Base-by-base conservation (phyloP, 805 yeast species). In the Candida qinlingensis region DNA sequence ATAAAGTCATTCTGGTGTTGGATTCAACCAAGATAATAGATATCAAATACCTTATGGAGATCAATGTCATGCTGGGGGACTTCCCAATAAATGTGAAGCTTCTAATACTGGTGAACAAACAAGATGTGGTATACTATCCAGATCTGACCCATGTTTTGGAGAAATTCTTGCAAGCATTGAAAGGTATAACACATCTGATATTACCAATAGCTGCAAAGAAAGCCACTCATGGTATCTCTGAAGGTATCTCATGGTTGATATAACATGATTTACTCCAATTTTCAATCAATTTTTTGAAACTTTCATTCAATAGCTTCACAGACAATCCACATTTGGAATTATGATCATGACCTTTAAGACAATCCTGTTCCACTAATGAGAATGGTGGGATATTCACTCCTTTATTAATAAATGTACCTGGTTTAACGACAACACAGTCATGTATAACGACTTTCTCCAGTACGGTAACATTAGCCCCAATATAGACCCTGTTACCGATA, bases 361-460 rank as follows among this genome's bases (percentile, higher is more conserved):
- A 42, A 25, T 28, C 13, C 19, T 41, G 42, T 7, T 26, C 29
- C 11, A 78, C 82, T 30, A 69, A 62, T 36, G 77, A 69, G 52
- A 71, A 79, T 0, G 83, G 79, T 3, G 85, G 81, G n/a, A 79
- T 66, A 27, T 74, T 71, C 49, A 61, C 61, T 12, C 65, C 67
- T 3, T 69, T 63, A 0, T 81, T 80, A 3, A 80, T 53, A 3
- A 54, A 50, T 0, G 76, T 67, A 11, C 70, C 71, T 44, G 68
- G 63, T 26, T 70, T 68, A 4, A 80, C 65, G 3, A 76, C 51
- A 47, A 80, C 76, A 56, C 83, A 76, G 44, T 80, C 86, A 55
- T 77, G 71, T 11, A 80, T 61, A 1, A 72, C 64, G 7, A 73
- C 64, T 27, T 66, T 55, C 38, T 67, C 62, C 1, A 62, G 68